Evolutionary conservation across 2,329 filamentous ascomycete species (phyloP), one percentile per base, ranked within the genome.

Genomic region (Colletotrichum filicis): DNA sequence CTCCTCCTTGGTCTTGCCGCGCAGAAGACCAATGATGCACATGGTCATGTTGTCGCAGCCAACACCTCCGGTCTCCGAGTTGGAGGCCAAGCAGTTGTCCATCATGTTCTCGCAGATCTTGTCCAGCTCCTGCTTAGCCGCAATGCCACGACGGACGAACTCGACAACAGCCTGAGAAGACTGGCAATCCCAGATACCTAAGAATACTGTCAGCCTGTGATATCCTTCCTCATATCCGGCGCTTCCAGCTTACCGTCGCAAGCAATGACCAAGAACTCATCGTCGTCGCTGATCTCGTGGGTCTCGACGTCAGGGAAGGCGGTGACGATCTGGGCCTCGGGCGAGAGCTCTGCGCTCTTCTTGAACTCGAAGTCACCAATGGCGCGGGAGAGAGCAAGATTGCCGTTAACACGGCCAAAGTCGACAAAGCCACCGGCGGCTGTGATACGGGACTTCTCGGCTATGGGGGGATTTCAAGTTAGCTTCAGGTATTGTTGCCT

Each of bases 41-140:
- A 99, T 98, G 77, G 97, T 99, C 97, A 99, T 99, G 88, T 99
- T 99, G 87, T 99, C 97, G 83, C 97, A 99, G 74, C 97, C 97
- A 74, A 99, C 96, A 75, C 97, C 97, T 68, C 97, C 97, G 37
- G 96, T 98, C 85, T 99, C 97, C 77, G 95, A 98, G 89, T 97
- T 98, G 74, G 95, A 97, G 53, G 97, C 95, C 76, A 99, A 89
- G 82, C 97, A 99, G 87, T 98, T 99, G 87, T 99, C 96, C 97
- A 99, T 99, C 95, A 99, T 98, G 87, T 99, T 99, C 86, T 99
- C 97, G 84, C 96, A 98, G 79, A 99, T 98, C 82, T 94, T 94
- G 68, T 95, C 92, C 64, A 99, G 90, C 62, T 97, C 94, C 85
- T 99, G 97, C 87, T 98, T 98, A 64, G 95, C 95, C 62, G 95